Base-by-base conservation (phyloP, 148 eudicot species). In the Silene latifolia region DNA sequence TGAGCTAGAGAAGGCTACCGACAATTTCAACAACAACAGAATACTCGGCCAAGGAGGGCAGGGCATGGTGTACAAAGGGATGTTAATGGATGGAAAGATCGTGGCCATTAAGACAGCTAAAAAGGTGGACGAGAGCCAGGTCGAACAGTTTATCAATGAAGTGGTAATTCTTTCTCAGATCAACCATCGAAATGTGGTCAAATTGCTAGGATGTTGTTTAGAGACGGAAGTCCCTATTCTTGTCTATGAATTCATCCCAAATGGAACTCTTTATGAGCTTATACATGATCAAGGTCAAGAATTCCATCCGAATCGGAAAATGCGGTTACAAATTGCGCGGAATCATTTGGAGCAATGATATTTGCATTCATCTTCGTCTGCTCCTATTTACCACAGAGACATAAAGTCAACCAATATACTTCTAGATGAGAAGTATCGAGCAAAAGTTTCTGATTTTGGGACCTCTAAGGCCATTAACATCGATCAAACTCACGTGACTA, bases 371-470 rank as follows among this genome's bases (percentile, higher is more conserved):
- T 74, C 77, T 7, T 74, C 77, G 0, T 48, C 71, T 19, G 7
- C 71, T 48, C 71, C 77, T 51, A 64, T 76, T 6, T 76, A 76
- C 51, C 79, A 76, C 11, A 58, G 74, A 39, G 79, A 76, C 59
- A 76, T 76, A 20, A 76, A 67, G 23, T 56, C 78, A 0, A 13
- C 72, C 21, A 76, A 76, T 44, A 67, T 76, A 32, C 78, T 76
- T 20, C 8, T 76, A 17, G 78, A 76, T 42, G 72, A 56, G 4
- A 76, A 76, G 56, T 68, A 39, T 18, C 39, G 42, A 66, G 78
- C 78, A 32, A 76, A 76, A 76, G 66, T 76, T 14, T 67, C 78
- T 35, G 78, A 76, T 58, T 76, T 76, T 57, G 78, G 78, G 17
- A 76, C 72, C 21, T 76, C 78, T 10, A 57, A 24, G 48, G 13